Evolutionary conservation across 805 yeast species (phyloP).

Genomic region (Starmerella bacillaris): DNA sequence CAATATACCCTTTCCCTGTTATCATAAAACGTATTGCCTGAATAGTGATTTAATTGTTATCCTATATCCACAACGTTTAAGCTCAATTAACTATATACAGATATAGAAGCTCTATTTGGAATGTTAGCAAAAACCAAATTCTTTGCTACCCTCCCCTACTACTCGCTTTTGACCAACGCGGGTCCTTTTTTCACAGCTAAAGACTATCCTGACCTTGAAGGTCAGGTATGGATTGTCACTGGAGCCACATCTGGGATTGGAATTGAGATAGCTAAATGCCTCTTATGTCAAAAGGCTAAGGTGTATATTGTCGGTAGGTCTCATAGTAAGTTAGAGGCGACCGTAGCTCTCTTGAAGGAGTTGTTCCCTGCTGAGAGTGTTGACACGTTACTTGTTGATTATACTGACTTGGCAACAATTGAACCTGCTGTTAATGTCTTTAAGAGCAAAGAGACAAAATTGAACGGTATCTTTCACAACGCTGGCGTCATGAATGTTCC

Average conservation of each 20-base stretch:
- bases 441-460: slow-evolving; percentile 3
- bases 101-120: neutral
- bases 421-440: slow-evolving; percentile 14
- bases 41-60: too few relatives aligned
- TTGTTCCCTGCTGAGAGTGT: slow-evolving; percentile 16
- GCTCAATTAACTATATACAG: too few relatives aligned
- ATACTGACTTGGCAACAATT: slow-evolving; percentile 15
- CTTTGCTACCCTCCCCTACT: slow-evolving; percentile 1
- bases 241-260: slow-evolving; percentile 18
- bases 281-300: slow-evolving; percentile 18
- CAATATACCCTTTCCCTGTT: too few relatives aligned
- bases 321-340: slow-evolving; percentile 21
- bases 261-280: slow-evolving; percentile 6
- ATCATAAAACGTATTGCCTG: too few relatives aligned
- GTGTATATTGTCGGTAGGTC: slow-evolving; percentile 27
- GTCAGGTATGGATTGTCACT: slow-evolving; percentile 20
- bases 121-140: slow-evolving; percentile 1
- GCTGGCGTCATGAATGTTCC: slow-evolving; percentile 22
- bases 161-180: neutral
- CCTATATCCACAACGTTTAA: too few relatives aligned
- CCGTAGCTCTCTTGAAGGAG: slow-evolving; percentile 19
- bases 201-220: slow-evolving; percentile 22
- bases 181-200: slow-evolving; percentile 6
- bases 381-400: slow-evolving; percentile 15
- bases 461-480: slow-evolving; percentile 17